Evolutionary conservation across 1,284 basidiomycete genomes (phyloP), one percentile per base, ranked within the genome.

Genomic region (Anthracocystis setariae): DNA sequence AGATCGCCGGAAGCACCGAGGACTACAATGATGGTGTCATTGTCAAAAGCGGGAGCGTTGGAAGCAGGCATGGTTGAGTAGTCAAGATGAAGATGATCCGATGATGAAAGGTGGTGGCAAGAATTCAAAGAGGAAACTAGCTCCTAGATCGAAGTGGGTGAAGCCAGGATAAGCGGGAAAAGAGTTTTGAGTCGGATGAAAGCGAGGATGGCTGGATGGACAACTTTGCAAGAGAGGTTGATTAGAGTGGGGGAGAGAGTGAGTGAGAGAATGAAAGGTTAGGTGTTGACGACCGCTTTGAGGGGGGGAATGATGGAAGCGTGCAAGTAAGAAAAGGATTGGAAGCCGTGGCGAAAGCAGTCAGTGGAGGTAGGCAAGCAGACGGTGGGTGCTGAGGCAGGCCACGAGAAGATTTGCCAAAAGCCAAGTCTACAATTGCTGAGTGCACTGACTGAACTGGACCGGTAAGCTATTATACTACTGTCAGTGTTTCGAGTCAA

Each of bases 1-100:
- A 98, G 87, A 87, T 98, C 95, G 51, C 95, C 95, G 61, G 93
- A 96, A 21, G 95, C 95, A 65, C 96, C 96, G 64, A 96, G 89
- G 57, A 98, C 95, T 94, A 79, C 74, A 53, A 81, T 74, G 64
- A 78, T 64, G 27, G 77, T 76, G 18, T 80, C 76, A 57, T 76
- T 74, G 43, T 74, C 61, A 42, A 81, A 73, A 49, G 70, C 61
- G 53, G 65, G 60, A 39, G 65, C 70, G 55, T 55, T 63, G 15
- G 65, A 61, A 18, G 55, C 38, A 15, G 70, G 70, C 70, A 73
- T 73, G 37, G 18, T 61, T 49, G 47, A 40, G 46, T n/a, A 13
- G 18, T 17, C 25, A 15, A 13, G 38, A 39, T 8, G 38, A 1
- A 18, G 2, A 17, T 17, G 17, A 20, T 9, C 38, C 18, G 38